Conservation (phyloP, 2,329 filamentous ascomycete genomes). For the Fusarium lyarnte region DNA sequence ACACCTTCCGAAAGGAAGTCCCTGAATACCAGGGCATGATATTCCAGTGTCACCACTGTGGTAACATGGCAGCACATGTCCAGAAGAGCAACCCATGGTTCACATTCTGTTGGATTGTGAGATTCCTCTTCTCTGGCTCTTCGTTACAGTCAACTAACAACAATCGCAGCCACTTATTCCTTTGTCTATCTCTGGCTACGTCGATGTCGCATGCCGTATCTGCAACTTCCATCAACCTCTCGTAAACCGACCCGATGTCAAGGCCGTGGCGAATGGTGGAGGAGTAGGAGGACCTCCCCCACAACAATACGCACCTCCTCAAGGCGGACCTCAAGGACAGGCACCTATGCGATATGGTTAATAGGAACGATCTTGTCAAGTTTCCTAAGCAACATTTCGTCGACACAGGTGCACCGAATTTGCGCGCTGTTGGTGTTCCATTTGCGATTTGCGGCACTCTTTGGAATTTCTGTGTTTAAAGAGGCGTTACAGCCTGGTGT, state of each 20-base stretch:
- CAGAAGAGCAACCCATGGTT: constrained; percentile 77
- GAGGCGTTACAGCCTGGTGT: constrained; percentile 30
- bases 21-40: constrained; percentile 69
- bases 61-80: constrained; percentile 69
- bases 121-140: constrained; percentile 37
- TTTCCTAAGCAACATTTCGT: not conserved
- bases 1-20: constrained; percentile 68
- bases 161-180: constrained; percentile 72
- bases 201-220: constrained; percentile 77
- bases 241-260: constrained; percentile 65
- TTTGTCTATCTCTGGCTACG: constrained; percentile 72
- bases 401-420: not conserved
- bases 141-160: constrained; percentile 24
- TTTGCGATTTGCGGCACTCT: not conserved
- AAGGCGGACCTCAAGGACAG: constrained; percentile 45
- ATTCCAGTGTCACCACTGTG: constrained; percentile 73
- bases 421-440: not conserved
- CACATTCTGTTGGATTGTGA: constrained; percentile 79
- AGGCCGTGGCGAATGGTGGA: constrained; percentile 60
- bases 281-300: constrained; percentile 47
- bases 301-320: constrained; percentile 46
- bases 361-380: not conserved
- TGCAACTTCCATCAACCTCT: constrained; percentile 80
- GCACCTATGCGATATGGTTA: constrained; percentile 46
- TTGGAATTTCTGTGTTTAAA: not conserved